Conservation (phyloP, 148 eudicot genomes). For the Rhododendron kiyosumense region DNA sequence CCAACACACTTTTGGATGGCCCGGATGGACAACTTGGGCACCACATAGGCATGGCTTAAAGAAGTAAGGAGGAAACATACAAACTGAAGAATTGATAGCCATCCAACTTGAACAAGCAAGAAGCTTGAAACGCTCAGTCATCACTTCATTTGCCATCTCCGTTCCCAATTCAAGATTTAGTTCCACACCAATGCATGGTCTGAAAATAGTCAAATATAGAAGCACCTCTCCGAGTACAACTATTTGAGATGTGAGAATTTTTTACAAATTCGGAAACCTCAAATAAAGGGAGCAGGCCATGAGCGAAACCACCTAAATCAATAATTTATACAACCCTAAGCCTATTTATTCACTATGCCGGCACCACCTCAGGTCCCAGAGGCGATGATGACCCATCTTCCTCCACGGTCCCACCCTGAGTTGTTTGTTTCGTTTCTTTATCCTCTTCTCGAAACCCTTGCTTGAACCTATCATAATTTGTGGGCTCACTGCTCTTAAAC, state of each 20-base stretch:
- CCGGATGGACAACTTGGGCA: fast-evolving
- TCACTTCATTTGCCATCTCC: neutral
- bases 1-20: too few species aligned
- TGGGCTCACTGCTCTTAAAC: slow-evolving; percentile 58
- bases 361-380: slow-evolving; percentile 58
- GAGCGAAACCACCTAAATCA: neutral
- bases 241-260: neutral
- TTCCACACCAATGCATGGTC: neutral
- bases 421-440: slow-evolving; percentile 14
- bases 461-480: slow-evolving; percentile 78
- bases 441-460: slow-evolving; percentile 54
- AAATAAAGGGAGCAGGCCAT: neutral
- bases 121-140: neutral
- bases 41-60: too few species aligned
- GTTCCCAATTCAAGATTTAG: neutral
- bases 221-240: neutral
- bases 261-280: neutral
- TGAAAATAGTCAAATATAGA: neutral
- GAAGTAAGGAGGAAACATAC: neutral
- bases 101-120: neutral
- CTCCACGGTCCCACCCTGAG: slow-evolving; percentile 14
- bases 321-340: slow-evolving; percentile 5
- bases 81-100: neutral
- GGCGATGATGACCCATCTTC: slow-evolving; percentile 58
- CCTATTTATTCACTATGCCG: slow-evolving; percentile 20